phyloP scores from a whole-genome alignment of 306 rosid genomes.

The Erythrophleum fordii region DNA sequence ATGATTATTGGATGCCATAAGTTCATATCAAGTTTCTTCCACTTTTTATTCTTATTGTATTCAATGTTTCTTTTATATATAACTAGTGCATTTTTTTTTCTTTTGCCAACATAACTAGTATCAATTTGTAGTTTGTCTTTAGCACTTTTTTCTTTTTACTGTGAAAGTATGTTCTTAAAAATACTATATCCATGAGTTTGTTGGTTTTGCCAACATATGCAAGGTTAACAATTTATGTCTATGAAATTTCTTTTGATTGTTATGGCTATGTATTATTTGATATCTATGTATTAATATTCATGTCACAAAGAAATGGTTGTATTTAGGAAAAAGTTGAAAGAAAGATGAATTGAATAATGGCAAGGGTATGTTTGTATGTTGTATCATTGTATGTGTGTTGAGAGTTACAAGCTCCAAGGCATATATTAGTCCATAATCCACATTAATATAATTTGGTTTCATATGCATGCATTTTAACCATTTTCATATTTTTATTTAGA shows the following conservation, averaged over 20 bases:
- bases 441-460: conserved; percentile 8
- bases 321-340: conserved; percentile 95
- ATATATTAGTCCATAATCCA: background rate
- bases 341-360: conserved; percentile 87
- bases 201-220: background rate
- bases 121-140: background rate
- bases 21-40: background rate
- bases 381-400: background rate
- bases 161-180: background rate
- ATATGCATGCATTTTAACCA: conserved; percentile 22
- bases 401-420: background rate
- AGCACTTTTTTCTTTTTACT: background rate
- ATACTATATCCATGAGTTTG: background rate
- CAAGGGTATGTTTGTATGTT: conserved; percentile 74
- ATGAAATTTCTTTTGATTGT: no score
- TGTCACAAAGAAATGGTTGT: conserved; percentile 91
- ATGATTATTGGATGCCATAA: background rate
- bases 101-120: no score
- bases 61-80: background rate
- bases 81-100: no score
- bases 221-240: no score
- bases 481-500: conserved; percentile 45
- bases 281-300: no score
- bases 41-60: background rate
- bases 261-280: no score